Evolutionary conservation across 768 basidiomycete species (phyloP).

Genomic region (Exidia glandulosa): DNA sequence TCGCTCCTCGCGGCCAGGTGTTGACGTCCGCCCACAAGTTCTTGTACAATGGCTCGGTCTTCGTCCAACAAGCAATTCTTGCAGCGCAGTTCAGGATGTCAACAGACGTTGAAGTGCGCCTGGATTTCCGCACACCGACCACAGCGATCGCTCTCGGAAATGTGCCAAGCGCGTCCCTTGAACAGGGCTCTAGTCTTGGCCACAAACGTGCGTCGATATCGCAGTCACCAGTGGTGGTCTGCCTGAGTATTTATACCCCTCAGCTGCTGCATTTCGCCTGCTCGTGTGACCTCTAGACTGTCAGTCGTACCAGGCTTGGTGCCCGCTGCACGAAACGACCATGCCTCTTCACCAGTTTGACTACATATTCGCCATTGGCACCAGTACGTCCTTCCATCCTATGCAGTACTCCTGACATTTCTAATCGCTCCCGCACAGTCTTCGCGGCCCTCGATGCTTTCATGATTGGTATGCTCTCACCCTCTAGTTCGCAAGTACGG

Average conservation of each 20-base stretch:
- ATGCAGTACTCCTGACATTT: not conserved
- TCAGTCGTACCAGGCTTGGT: not conserved
- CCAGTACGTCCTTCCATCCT: not conserved
- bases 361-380: slow-evolving; percentile 24
- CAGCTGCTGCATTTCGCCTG: not conserved
- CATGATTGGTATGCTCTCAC: slow-evolving; percentile 24
- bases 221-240: too few species aligned
- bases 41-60: not conserved
- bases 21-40: not conserved
- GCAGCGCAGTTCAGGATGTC: too few species aligned
- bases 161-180: not conserved
- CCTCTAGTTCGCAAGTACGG: not conserved
- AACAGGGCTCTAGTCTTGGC: not conserved
- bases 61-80: not conserved
- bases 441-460: slow-evolving; percentile 25
- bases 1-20: not conserved
- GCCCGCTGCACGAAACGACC: not conserved
- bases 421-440: slow-evolving; percentile 8
- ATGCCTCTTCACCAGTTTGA: slow-evolving; percentile 14
- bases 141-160: not conserved
- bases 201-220: not conserved
- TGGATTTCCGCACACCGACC: not conserved
- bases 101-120: not conserved
- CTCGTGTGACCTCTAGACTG: not conserved
- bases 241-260: not conserved